phyloP scores from a whole-genome alignment of 139 green algal species.

The Chlorella sorokiniana region DNA sequence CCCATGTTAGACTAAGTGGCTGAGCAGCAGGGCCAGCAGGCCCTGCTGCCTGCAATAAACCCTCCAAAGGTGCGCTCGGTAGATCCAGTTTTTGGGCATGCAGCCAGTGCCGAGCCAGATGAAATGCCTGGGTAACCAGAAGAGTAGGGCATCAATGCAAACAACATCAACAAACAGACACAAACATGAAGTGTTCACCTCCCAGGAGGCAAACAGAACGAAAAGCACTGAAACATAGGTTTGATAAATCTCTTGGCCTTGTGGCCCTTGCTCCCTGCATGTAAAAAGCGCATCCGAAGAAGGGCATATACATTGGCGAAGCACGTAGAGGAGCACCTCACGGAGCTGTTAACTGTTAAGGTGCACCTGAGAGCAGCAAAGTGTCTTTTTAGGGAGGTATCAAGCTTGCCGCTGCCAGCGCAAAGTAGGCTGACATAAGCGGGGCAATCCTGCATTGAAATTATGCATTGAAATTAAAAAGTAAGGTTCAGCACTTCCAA shows the following conservation, averaged over 20 bases:
- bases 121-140: no score
- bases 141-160: no score
- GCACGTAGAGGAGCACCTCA: no score
- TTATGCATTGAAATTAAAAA: neutral
- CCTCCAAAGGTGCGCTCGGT: no score
- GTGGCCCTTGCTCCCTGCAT: slow-evolving; percentile 15
- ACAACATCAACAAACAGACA: neutral
- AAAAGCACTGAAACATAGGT: slow-evolving; percentile 25
- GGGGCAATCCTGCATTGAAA: neutral
- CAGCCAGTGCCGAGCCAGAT: no score
- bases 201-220: slow-evolving; percentile 4
- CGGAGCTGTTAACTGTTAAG: no score
- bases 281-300: no score
- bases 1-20: neutral
- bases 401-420: neutral
- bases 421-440: slow-evolving; percentile 1
- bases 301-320: no score
- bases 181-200: neutral
- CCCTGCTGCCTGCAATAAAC: neutral
- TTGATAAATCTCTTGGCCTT: slow-evolving; percentile 22
- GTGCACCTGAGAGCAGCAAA: slow-evolving; percentile 3
- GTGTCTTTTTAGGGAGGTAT: neutral
- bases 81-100: no score
- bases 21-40: neutral
- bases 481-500: neutral